A percentile compares a stretch with the other conserved stretches of the same genome.
phyloP scores from a whole-genome alignment of 129 eudicot species.

The Pittosporum tobira region DNA sequence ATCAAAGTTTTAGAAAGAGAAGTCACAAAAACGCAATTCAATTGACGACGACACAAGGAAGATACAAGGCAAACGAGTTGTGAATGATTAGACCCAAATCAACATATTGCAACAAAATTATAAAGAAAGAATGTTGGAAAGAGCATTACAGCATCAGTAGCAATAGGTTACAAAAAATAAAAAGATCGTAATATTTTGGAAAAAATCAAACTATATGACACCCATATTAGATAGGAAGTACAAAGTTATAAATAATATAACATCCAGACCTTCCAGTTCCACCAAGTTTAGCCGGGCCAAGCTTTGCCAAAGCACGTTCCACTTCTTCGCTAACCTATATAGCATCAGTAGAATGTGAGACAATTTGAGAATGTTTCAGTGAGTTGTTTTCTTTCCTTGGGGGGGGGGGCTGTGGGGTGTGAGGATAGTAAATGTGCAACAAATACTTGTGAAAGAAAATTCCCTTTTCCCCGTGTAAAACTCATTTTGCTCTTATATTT shows the following conservation, averaged over 20 bases:
- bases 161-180: no score
- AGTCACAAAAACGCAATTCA: not conserved
- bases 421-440: not conserved
- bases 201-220: no score
- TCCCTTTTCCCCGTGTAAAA: not conserved
- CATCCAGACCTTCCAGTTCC: conserved; percentile 71
- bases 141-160: no score
- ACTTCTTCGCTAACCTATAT: conserved; percentile 89
- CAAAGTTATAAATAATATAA: not conserved
- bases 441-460: not conserved
- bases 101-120: no score
- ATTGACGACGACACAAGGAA: no score
- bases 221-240: no score
- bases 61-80: no score
- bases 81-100: no score
- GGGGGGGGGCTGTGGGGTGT: not conserved
- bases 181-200: no score
- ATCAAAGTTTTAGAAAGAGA: not conserved
- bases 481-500: no score
- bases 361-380: not conserved
- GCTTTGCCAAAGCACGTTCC: conserved; percentile 88
- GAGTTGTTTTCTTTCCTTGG: not conserved
- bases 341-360: conserved; percentile 17
- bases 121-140: no score
- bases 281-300: conserved; percentile 63